phyloP scores from a whole-genome alignment of 441 rosid genomes.

The Populus tomentosa region DNA sequence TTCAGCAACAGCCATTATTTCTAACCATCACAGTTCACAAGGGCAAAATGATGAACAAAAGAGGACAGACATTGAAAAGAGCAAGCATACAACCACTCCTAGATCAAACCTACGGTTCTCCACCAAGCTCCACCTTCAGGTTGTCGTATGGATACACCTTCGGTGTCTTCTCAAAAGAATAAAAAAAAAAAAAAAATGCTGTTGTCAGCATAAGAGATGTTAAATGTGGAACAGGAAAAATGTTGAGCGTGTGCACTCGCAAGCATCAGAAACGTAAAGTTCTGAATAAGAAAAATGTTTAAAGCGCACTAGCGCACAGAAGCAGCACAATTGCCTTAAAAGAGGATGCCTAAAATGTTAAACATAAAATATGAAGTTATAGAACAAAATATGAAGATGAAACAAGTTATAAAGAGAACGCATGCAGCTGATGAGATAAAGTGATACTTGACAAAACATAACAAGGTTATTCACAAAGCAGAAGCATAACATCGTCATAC shows the following conservation, averaged over 20 bases:
- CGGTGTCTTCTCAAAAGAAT: constrained; percentile 47
- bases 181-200: background rate
- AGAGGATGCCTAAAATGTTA: background rate
- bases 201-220: constrained; percentile 3
- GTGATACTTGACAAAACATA: background rate
- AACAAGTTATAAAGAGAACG: too few species aligned
- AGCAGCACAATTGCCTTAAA: background rate
- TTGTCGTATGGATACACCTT: constrained; percentile 92
- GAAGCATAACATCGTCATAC: background rate
- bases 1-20: constrained; percentile 30
- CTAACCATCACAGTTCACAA: constrained; percentile 13
- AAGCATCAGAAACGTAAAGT: background rate
- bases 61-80: background rate
- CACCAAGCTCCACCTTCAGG: constrained; percentile 93
- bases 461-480: background rate
- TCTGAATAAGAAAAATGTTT: background rate
- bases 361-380: background rate
- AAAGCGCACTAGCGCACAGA: background rate
- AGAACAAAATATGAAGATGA: too few species aligned
- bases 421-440: background rate
- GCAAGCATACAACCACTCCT: constrained; percentile 5
- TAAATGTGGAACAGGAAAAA: background rate
- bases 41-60: constrained; percentile 12
- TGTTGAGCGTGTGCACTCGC: background rate
- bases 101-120: constrained; percentile 52